Conservation (phyloP, 176 grass and related monocot species). For the Chloris gayana region DNA sequence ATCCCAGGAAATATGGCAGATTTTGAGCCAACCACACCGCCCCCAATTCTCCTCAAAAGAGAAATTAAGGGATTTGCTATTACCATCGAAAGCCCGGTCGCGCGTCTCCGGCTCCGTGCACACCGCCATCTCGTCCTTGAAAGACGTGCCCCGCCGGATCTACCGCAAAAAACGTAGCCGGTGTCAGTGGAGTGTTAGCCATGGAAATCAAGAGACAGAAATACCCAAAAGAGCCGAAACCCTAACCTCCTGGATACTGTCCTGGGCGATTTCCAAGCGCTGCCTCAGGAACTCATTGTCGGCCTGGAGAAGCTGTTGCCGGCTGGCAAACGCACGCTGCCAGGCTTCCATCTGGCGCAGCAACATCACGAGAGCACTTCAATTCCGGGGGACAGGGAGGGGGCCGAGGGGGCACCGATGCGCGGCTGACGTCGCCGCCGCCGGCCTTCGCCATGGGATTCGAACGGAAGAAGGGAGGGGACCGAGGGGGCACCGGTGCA, state of each 20-base stretch:
- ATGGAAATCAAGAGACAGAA: too few species aligned
- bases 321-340: conserved; percentile 34
- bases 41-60: too few species aligned
- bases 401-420: neutral
- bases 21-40: too few species aligned
- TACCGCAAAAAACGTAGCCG: conserved; percentile 31
- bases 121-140: conserved; percentile 23
- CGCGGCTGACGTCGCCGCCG: neutral
- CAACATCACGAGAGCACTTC: conserved; percentile 38
- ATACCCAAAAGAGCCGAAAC: neutral
- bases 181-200: neutral
- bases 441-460: conserved; percentile 41
- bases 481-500: too few species aligned
- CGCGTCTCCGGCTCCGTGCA: too few species aligned
- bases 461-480: neutral
- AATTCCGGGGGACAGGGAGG: conserved; percentile 17
- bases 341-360: conserved; percentile 41
- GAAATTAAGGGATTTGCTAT: too few species aligned
- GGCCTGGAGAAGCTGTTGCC: conserved; percentile 26
- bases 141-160: conserved; percentile 23
- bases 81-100: too few species aligned
- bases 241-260: conserved; percentile 28
- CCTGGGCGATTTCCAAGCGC: conserved; percentile 17
- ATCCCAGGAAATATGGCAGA: too few species aligned
- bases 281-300: conserved; percentile 41